Base-by-base conservation (phyloP, 2,329 filamentous ascomycete genomes). In the Coniella lustricola region DNA sequence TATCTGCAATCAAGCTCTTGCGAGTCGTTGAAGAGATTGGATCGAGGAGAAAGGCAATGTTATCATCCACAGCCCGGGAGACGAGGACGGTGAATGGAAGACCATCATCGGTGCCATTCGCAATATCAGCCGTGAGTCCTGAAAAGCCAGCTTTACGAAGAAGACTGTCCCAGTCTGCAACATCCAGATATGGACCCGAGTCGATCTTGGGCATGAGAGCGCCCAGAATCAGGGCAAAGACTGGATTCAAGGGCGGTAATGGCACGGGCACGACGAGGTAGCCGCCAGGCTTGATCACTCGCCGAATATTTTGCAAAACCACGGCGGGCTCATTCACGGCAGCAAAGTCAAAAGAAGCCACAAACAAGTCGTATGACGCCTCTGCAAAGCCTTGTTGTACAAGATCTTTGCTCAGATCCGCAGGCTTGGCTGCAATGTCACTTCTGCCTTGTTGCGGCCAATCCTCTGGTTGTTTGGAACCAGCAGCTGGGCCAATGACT, bases 41-140 rank as follows among this genome's bases (percentile, higher is more conserved):
- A 8, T 36, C 34, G 9, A n/a, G 34, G 34, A 36, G 3, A 17
- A 36, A 36, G 3, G 34, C 16, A n/a, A 36, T 36, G 3, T 36
- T 17, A 17, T 36, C n/a, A 36, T 36, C 13, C 34, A 36, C 14
- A n/a, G 34, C 34, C 14, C 18, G 34, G 8, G 34, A 36, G 13
- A 36, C 34, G 14, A 36, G 34, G 14, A 36, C 14, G 5, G 34
- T 9, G 10, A 16, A 36, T 3, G 34, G 34, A n/a, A 14, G 13
- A 71, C 72, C 0, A 34, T n/a, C 32, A 14, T 34, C 7, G 7
- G 5, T 34, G n/a, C n/a, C n/a, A n/a, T 34, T n/a, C 3, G 16
- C 32, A 34, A 34, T 13, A n/a, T 13, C 12, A n/a, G 32, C 16
- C 13, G 32, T 13, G 16, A 34, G 13, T 10, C 34, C 34, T n/a